These are phyloP conservation scores for Tolypocladium ovalisporum DNA, from an alignment of 2,329 filamentous ascomycete species.

Conservation along the genomic window DNA sequence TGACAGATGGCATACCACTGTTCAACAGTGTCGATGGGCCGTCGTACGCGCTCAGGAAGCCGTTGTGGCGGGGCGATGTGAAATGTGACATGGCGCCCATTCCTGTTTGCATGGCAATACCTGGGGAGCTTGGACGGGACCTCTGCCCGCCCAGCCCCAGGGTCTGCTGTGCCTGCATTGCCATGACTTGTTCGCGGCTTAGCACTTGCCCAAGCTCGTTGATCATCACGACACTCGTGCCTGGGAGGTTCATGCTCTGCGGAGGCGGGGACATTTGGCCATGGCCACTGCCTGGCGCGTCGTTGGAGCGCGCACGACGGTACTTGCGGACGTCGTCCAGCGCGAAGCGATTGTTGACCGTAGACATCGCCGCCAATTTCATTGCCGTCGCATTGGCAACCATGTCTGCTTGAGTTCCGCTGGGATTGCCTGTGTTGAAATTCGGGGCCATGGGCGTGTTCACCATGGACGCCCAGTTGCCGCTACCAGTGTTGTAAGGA, in stretches of 20 bases:
- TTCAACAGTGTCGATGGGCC: slow-evolving; percentile 57
- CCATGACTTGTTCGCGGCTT: slow-evolving; percentile 73
- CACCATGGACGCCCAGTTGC: slow-evolving; percentile 97
- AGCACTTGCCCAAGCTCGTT: slow-evolving; percentile 87
- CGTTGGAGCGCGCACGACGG: slow-evolving; percentile 80
- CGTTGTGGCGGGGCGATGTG: slow-evolving; percentile 85
- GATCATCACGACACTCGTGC: slow-evolving; percentile 81
- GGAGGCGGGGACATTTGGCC: slow-evolving; percentile 56
- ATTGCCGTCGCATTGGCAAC: slow-evolving; percentile 97
- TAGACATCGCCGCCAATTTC: slow-evolving; percentile 94
- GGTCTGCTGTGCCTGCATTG: slow-evolving; percentile 60
- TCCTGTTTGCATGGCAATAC: slow-evolving; percentile 64
- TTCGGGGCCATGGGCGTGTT: slow-evolving; percentile 92
- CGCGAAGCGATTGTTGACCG: slow-evolving; percentile 95
- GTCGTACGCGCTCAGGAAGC: slow-evolving; percentile 85
- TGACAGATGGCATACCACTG: slow-evolving; percentile 60
- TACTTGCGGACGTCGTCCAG: slow-evolving; percentile 96
- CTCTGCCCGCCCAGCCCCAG: slow-evolving; percentile 56
- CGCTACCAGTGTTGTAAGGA: slow-evolving; percentile 67
- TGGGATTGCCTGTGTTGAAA: slow-evolving; percentile 50
- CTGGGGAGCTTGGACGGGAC: slow-evolving; percentile 83
- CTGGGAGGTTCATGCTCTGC: slow-evolving; percentile 51
- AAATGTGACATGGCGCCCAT: slow-evolving; percentile 59
- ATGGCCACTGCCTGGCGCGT: slow-evolving; percentile 55
- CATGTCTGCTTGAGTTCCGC: slow-evolving; percentile 80